phyloP scores from a whole-genome alignment of 164 flowering plant genomes.

The Liriodendron chinense region DNA sequence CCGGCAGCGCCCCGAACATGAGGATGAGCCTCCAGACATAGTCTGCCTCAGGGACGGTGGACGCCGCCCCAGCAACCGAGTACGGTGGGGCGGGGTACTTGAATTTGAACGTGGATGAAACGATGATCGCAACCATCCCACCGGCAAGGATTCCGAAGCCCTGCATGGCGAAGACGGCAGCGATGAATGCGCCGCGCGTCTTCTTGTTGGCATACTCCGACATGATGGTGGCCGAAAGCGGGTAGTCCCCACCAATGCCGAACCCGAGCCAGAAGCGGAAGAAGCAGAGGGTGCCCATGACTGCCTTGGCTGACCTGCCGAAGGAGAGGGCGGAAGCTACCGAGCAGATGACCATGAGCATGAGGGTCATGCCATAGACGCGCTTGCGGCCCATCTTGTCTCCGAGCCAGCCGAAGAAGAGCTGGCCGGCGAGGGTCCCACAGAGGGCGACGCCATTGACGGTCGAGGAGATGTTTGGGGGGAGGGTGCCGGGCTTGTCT shows the following conservation, averaged over 20 bases:
- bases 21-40: constrained; percentile 67
- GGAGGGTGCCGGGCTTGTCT: constrained; percentile 59
- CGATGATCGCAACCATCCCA: constrained; percentile 59
- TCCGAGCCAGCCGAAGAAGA: constrained; percentile 90
- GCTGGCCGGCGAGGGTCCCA: constrained; percentile 76
- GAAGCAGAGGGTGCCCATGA: constrained; percentile 81
- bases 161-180: constrained; percentile 89
- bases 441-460: constrained; percentile 84
- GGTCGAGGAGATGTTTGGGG: constrained; percentile 73
- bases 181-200: constrained; percentile 82
- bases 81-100: constrained; percentile 44
- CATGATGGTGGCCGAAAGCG: constrained; percentile 88
- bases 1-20: constrained; percentile 77
- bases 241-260: constrained; percentile 89
- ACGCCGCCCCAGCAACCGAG: constrained; percentile 31
- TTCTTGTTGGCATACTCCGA: constrained; percentile 84
- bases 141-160: constrained; percentile 78
- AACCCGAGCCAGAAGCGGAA: constrained; percentile 92
- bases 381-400: constrained; percentile 80
- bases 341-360: constrained; percentile 57
- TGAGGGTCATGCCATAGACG: constrained; percentile 75
- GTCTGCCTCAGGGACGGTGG: constrained; percentile 59
- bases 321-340: constrained; percentile 71
- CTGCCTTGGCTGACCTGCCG: constrained; percentile 43
- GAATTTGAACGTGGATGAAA: constrained; percentile 45